Evolutionary conservation across 148 eudicot species (phyloP).

Genomic region (Vaccinium darrowii): DNA sequence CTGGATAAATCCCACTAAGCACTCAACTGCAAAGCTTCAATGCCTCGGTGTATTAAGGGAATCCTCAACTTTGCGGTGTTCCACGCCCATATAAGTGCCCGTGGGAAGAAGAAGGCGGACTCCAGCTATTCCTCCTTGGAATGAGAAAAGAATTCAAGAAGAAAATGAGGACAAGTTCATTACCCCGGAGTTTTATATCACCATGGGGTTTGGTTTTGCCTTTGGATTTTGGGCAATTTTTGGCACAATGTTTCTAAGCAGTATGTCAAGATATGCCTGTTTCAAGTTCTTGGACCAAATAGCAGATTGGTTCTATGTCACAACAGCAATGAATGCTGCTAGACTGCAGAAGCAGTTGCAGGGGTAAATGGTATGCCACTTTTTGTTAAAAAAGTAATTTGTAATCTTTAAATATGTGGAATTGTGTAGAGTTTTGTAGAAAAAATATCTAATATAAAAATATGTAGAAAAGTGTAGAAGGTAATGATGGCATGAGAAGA

Average conservation of each 20-base stretch:
- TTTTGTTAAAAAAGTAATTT: too few species aligned
- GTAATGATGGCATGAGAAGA: too few species aligned
- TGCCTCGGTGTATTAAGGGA: conserved; percentile 18
- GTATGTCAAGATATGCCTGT: neutral
- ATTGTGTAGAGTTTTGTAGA: too few species aligned
- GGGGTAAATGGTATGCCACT: too few species aligned
- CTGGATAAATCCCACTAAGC: conserved; percentile 25
- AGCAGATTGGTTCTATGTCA: neutral
- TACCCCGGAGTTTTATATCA: conserved; percentile 5
- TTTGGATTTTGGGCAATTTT: conserved; percentile 15
- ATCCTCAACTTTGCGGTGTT: neutral
- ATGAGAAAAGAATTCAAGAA: neutral
- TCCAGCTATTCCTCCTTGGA: neutral
- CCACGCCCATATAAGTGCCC: conserved; percentile 19
- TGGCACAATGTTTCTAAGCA: neutral
- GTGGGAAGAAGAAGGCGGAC: neutral
- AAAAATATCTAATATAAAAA: too few species aligned
- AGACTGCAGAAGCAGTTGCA: neutral
- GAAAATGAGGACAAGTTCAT: neutral
- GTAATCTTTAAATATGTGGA: too few species aligned
- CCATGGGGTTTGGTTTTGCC: conserved; percentile 8
- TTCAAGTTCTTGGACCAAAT: neutral
- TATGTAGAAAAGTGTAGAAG: too few species aligned
- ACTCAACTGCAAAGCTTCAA: conserved; percentile 32
- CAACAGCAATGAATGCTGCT: neutral